Evolutionary conservation across 371 early-diverging fungal species (phyloP).

Genomic region (Mortierella sp.): DNA sequence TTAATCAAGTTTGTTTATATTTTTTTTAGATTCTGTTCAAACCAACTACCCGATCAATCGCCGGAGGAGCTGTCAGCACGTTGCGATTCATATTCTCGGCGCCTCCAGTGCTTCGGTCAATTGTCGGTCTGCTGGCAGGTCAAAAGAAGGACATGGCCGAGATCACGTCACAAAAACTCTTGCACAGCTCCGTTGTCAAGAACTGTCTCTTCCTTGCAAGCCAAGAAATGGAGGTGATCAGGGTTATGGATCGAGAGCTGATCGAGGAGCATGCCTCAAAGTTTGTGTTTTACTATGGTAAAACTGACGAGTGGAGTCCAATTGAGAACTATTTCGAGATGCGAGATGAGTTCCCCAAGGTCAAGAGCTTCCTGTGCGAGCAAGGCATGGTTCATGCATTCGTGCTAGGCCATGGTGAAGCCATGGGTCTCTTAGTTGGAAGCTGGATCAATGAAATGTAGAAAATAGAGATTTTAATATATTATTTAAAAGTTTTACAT

Average conservation of each 20-base stretch:
- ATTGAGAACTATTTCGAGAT: constrained; percentile 77
- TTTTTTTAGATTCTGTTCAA: constrained; percentile 52
- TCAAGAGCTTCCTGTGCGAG: constrained; percentile 72
- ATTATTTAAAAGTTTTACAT: no score
- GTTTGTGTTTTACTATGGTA: constrained; percentile 86
- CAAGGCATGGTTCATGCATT: constrained; percentile 84
- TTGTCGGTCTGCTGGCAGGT: constrained; percentile 29
- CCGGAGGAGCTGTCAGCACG: constrained; percentile 43
- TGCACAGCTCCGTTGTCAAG: constrained; percentile 68
- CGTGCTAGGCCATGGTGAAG: constrained; percentile 66
- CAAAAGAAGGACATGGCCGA: constrained; percentile 63
- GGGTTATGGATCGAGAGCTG: constrained; percentile 73
- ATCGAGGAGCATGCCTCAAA: constrained; percentile 70
- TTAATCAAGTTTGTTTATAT: not conserved
- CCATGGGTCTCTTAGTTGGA: constrained; percentile 51
- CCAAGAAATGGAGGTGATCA: constrained; percentile 81
- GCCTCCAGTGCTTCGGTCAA: constrained; percentile 27
- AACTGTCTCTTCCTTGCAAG: constrained; percentile 79
- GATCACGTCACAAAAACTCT: constrained; percentile 74
- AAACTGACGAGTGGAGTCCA: constrained; percentile 85
- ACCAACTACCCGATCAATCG: constrained; percentile 28
- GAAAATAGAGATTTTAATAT: no score
- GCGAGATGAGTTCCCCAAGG: constrained; percentile 71
- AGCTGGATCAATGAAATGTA: constrained; percentile 51
- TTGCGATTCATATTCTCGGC: constrained; percentile 57